Percentiles rank a stretch among this genome's conserved stretches.
Conservation (phyloP, 805 yeast species). For the Starmerella bombicola region DNA sequence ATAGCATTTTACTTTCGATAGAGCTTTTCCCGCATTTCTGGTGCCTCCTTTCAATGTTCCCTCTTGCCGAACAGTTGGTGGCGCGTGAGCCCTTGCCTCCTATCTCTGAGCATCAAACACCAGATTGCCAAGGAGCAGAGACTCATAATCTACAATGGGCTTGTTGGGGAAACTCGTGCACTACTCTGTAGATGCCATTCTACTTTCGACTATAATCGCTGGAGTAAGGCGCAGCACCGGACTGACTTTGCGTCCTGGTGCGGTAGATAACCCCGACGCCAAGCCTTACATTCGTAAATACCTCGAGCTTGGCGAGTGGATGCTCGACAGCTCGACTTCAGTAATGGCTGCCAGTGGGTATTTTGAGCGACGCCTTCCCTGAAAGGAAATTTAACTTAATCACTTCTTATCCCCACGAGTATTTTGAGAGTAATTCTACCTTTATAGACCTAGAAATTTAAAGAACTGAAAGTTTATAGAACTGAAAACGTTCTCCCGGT, state of each 20-base stretch:
- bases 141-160: conserved; percentile 29
- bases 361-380: conserved; percentile 37
- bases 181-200: conserved; percentile 61
- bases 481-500: no score
- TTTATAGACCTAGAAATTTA: no score
- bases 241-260: conserved; percentile 40
- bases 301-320: conserved; percentile 72
- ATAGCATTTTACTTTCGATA: no score
- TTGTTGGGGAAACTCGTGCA: conserved; percentile 51
- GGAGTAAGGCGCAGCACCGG: conserved; percentile 82
- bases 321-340: conserved; percentile 60
- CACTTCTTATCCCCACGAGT: background rate
- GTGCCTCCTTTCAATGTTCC: no score
- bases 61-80: no score
- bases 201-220: conserved; percentile 71
- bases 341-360: conserved; percentile 59
- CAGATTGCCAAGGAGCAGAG: no score
- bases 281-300: conserved; percentile 42
- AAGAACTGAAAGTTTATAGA: no score
- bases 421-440: no score
- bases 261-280: conserved; percentile 39
- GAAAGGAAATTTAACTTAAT: background rate
- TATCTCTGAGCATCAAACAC: no score
- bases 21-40: no score
- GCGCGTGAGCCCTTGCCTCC: no score